These are phyloP conservation scores for Monosporascus sp. DNA, from an alignment of 2,329 filamentous ascomycete species.

Conservation along the genomic window DNA sequence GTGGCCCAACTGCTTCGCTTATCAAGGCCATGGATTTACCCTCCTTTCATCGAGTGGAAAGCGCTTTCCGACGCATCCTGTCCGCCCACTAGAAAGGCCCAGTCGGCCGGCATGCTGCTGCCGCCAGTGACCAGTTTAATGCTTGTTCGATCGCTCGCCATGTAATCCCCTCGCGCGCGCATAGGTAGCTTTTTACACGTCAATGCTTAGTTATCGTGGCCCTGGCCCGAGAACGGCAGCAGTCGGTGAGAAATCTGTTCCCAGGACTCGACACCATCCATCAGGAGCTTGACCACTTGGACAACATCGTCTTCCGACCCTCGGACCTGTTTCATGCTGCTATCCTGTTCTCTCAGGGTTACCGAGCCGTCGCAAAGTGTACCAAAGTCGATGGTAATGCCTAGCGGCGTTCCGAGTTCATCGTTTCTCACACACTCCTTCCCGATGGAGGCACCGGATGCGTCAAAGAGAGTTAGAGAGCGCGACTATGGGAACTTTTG, in stretches of 20 bases:
- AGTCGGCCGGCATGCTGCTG: too few species aligned
- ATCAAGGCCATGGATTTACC: too few species aligned
- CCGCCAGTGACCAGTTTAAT: too few species aligned
- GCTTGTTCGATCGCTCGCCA: too few species aligned
- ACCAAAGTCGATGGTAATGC: slow-evolving; percentile 64
- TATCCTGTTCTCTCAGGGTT: slow-evolving; percentile 60
- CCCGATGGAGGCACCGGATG: slow-evolving; percentile 59
- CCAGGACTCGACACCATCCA: slow-evolving; percentile 58
- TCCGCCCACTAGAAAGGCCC: too few species aligned
- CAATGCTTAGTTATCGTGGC: too few species aligned
- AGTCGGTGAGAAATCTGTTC: slow-evolving; percentile 31
- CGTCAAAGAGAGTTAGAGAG: slow-evolving; percentile 55
- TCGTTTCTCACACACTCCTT: slow-evolving; percentile 27
- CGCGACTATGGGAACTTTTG: slow-evolving; percentile 59
- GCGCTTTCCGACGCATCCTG: too few species aligned
- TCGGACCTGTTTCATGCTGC: slow-evolving; percentile 60
- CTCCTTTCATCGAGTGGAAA: too few species aligned
- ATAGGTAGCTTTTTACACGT: too few species aligned
- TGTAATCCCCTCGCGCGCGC: too few species aligned
- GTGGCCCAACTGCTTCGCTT: too few species aligned
- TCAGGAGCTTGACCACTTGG: slow-evolving; percentile 51
- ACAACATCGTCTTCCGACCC: slow-evolving; percentile 57
- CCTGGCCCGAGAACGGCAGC: neutral
- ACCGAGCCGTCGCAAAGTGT: slow-evolving; percentile 59
- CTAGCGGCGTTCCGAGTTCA: slow-evolving; percentile 61